Evolutionary conservation across 345 rosid species (phyloP).

Genomic region (Rhodomyrtus tomentosa): DNA sequence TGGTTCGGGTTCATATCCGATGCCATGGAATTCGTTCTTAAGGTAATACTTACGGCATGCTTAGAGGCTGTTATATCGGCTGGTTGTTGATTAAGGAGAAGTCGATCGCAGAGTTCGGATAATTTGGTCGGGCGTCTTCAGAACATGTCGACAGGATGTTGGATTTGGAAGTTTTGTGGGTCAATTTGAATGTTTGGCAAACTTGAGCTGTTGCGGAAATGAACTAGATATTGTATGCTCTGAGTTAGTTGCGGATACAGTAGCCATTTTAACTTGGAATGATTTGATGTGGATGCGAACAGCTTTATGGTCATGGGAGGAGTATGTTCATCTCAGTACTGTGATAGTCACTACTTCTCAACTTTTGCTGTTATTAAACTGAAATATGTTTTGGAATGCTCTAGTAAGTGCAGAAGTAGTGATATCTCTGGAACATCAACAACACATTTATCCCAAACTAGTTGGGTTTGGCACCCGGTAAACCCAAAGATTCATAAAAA

Average conservation of each 20-base stretch:
- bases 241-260: background rate
- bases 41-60: conserved; percentile 23
- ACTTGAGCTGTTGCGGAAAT: background rate
- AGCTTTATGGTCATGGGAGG: background rate
- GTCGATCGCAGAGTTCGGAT: background rate
- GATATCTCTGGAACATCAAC: background rate
- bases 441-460: no score
- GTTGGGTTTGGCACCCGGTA: no score
- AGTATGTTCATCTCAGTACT: background rate
- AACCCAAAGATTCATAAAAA: no score
- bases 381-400: background rate
- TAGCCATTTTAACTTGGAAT: background rate
- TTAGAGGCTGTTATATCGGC: background rate
- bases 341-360: background rate
- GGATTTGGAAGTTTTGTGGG: background rate
- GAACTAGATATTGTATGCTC: background rate
- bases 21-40: conserved; percentile 78
- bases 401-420: background rate
- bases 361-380: background rate
- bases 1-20: conserved; percentile 95
- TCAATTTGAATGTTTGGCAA: background rate
- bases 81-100: background rate
- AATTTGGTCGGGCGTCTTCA: background rate
- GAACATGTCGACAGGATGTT: background rate
- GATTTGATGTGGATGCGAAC: background rate